Evolutionary conservation across 352 stramenopile genomes (phyloP).

Genomic region (Thalassiosira pacifica): DNA sequence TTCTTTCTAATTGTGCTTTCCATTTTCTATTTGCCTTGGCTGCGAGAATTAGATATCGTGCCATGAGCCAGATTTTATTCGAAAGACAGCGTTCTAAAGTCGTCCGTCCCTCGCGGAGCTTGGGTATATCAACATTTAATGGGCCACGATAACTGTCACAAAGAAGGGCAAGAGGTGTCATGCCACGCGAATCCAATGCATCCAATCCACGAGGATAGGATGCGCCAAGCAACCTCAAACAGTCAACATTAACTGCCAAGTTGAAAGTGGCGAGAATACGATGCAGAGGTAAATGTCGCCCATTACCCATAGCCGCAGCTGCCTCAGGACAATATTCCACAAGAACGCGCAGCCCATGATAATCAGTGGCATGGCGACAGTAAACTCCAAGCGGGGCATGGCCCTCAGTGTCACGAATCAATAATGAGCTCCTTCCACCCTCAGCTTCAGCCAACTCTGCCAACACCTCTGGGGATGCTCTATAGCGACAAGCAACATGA

Average conservation of each 20-base stretch:
- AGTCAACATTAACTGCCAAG: slow-evolving; percentile 39
- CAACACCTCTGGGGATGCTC: not conserved
- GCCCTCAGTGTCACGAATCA: not conserved
- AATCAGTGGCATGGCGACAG: not conserved
- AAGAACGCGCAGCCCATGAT: slow-evolving; percentile 23
- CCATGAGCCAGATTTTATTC: slow-evolving; percentile 41
- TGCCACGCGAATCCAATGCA: slow-evolving; percentile 8
- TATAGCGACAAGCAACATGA: slow-evolving; percentile 7
- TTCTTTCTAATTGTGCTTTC: slow-evolving; percentile 4
- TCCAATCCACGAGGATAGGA: slow-evolving; percentile 36
- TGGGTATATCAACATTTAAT: slow-evolving; percentile 34
- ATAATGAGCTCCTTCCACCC: not conserved
- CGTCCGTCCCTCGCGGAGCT: slow-evolving; percentile 12
- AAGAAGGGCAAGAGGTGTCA: slow-evolving; percentile 40
- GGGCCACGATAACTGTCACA: slow-evolving; percentile 30
- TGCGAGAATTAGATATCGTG: slow-evolving; percentile 27
- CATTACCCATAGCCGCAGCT: slow-evolving; percentile 22
- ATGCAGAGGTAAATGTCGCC: slow-evolving; percentile 19
- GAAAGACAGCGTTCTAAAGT: slow-evolving; percentile 30
- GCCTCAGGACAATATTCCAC: slow-evolving; percentile 27
- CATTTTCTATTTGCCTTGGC: slow-evolving; percentile 28
- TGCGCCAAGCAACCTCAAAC: slow-evolving; percentile 13
- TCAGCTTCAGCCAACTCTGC: not conserved
- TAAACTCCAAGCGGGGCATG: not conserved
- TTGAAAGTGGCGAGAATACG: slow-evolving; percentile 34